These are phyloP conservation scores for Chaetomium tenue DNA, from an alignment of 495 filamentous ascomycete species.

Conservation along the genomic window DNA sequence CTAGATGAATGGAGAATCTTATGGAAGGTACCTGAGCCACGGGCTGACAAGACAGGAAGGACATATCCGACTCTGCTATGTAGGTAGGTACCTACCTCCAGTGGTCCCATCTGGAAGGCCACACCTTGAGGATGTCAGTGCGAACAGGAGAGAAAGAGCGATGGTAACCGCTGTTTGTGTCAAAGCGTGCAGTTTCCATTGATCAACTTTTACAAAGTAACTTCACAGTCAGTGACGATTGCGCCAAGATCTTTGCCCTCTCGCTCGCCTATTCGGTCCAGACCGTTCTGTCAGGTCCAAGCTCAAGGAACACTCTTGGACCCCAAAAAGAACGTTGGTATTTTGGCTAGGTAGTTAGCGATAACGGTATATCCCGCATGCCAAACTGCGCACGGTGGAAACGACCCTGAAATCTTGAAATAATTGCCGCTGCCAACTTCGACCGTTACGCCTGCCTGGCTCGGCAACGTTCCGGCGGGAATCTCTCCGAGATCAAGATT, in stretches of 20 bases:
- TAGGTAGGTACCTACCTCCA: too few species aligned
- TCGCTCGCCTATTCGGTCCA: not conserved
- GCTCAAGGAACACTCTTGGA: not conserved
- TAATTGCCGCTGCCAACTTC: not conserved
- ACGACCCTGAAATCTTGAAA: not conserved
- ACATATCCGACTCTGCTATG: too few species aligned
- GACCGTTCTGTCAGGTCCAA: not conserved
- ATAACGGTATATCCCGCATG: too few species aligned
- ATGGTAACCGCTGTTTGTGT: not conserved
- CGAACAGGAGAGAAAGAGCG: not conserved
- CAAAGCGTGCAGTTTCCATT: slow-evolving; percentile 1
- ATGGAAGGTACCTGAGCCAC: not conserved
- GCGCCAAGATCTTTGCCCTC: not conserved
- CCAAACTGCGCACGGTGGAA: too few species aligned
- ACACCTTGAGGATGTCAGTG: not conserved
- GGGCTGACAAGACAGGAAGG: not conserved
- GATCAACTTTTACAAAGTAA: slow-evolving; percentile 1
- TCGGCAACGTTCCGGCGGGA: slow-evolving; percentile 10
- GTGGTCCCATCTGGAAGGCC: too few species aligned
- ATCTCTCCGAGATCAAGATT: slow-evolving; percentile 12
- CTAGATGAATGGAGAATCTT: not conserved
- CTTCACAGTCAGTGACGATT: not conserved
- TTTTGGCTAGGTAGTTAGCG: too few species aligned
- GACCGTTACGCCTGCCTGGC: not conserved
- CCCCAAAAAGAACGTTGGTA: too few species aligned